Conservation (phyloP, 2,329 filamentous ascomycete species). For the Cyphellophora attinorum region DNA sequence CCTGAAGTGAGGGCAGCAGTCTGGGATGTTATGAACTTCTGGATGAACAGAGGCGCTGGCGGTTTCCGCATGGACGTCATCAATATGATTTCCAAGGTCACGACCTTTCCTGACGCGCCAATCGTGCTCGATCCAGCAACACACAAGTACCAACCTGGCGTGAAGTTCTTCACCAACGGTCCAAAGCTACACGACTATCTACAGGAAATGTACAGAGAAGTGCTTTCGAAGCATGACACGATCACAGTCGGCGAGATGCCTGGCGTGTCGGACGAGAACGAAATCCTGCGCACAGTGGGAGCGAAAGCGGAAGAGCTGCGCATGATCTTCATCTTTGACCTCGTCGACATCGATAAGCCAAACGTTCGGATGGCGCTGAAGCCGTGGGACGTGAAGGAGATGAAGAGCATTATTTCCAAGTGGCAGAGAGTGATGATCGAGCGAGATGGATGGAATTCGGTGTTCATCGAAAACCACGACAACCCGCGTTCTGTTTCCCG, state of each 20-base stretch:
- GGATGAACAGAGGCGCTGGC: constrained; percentile 64
- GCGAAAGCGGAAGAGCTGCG: constrained; percentile 25
- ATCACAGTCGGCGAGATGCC: constrained; percentile 35
- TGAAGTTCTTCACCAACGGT: constrained; percentile 26
- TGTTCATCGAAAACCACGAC: constrained; percentile 47
- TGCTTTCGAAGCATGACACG: constrained; percentile 26
- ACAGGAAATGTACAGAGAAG: constrained; percentile 25
- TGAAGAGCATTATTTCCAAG: constrained; percentile 30
- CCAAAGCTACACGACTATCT: constrained; percentile 30
- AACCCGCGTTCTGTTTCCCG: constrained; percentile 41
- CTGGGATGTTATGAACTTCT: constrained; percentile 66
- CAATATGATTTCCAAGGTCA: constrained; percentile 61
- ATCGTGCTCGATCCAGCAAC: constrained; percentile 27
- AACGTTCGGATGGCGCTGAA: constrained; percentile 22
- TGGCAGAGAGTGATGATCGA: constrained; percentile 42
- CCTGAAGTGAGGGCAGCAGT: constrained; percentile 57
- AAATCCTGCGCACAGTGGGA: constrained; percentile 28
- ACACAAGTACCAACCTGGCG: constrained; percentile 37
- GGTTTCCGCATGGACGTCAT: constrained; percentile 69
- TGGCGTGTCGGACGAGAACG: constrained; percentile 22
- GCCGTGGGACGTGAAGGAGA: constrained; percentile 32
- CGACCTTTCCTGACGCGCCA: constrained; percentile 39
- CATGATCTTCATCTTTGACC: constrained; percentile 34
- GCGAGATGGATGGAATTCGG: constrained; percentile 39
- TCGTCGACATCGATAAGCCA: constrained; percentile 22